These are phyloP conservation scores for Aegilops umbellulata DNA, from an alignment of 176 grass and related monocot species.

Conservation along the genomic window DNA sequence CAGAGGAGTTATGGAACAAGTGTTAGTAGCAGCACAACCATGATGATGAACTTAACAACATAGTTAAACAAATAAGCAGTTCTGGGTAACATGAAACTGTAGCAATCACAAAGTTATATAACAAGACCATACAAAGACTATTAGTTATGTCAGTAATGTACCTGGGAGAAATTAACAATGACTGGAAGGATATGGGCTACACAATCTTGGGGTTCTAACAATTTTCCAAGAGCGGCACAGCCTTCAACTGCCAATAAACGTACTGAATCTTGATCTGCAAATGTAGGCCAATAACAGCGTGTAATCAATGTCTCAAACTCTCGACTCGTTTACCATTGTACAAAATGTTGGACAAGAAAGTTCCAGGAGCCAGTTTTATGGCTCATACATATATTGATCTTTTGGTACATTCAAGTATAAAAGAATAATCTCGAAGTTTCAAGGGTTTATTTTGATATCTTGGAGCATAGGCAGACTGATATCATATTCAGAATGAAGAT, in stretches of 20 bases:
- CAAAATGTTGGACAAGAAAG: not conserved
- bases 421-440: not conserved
- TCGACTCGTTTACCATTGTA: not conserved
- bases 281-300: not conserved
- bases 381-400: not conserved
- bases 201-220: slow-evolving; percentile 93
- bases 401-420: not conserved
- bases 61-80: not conserved
- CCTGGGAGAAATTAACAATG: slow-evolving; percentile 92
- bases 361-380: not conserved
- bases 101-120: not conserved
- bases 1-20: not conserved
- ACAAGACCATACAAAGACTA: not conserved
- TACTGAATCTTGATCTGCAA: slow-evolving; percentile 95
- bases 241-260: slow-evolving; percentile 91
- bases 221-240: slow-evolving; percentile 92
- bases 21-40: not conserved
- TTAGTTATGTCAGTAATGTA: slow-evolving; percentile 8
- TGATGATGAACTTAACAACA: not conserved
- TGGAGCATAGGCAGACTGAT: not conserved
- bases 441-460: not conserved
- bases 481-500: not conserved
- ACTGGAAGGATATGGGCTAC: slow-evolving; percentile 84
- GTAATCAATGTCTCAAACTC: not conserved
- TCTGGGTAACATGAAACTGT: slow-evolving; percentile 1